These are phyloP conservation scores for Plantago lanceolata DNA, from an alignment of 305 asterid species.

Conservation along the genomic window DNA sequence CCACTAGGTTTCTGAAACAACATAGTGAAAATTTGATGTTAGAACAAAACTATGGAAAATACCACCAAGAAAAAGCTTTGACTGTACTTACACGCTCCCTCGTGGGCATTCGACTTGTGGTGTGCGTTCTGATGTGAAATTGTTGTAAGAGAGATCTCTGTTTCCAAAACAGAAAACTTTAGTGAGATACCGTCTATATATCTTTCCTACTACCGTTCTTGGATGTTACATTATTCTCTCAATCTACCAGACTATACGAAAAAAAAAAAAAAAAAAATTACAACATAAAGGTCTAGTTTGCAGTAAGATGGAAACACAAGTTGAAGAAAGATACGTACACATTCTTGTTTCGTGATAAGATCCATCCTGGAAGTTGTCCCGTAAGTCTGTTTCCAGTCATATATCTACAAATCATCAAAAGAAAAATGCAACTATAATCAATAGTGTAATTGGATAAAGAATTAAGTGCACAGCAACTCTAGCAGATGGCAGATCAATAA, in stretches of 20 bases:
- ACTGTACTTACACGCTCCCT: constrained; percentile 74
- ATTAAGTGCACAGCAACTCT: not conserved
- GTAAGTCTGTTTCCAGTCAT: constrained; percentile 74
- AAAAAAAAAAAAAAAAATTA: no score
- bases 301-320: not conserved
- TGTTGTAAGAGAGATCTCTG: constrained; percentile 82
- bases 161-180: constrained; percentile 20
- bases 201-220: no score
- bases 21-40: constrained; percentile 14
- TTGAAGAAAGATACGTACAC: constrained; percentile 38
- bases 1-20: constrained; percentile 75
- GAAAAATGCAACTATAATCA: constrained; percentile 10
- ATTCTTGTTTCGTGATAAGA: constrained; percentile 65
- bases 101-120: constrained; percentile 48
- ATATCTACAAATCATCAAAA: constrained; percentile 39
- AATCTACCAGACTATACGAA: no score
- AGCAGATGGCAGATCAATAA: constrained; percentile 18
- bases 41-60: constrained; percentile 15
- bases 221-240: not conserved
- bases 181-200: not conserved
- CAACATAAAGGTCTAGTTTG: not conserved
- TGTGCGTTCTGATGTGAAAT: constrained; percentile 57
- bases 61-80: not conserved
- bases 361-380: constrained; percentile 64
- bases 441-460: constrained; percentile 8